Evolutionary conservation across 495 filamentous ascomycete genomes (phyloP), one percentile per base, ranked within the genome.

Genomic region (Penicillium arizonense): DNA sequence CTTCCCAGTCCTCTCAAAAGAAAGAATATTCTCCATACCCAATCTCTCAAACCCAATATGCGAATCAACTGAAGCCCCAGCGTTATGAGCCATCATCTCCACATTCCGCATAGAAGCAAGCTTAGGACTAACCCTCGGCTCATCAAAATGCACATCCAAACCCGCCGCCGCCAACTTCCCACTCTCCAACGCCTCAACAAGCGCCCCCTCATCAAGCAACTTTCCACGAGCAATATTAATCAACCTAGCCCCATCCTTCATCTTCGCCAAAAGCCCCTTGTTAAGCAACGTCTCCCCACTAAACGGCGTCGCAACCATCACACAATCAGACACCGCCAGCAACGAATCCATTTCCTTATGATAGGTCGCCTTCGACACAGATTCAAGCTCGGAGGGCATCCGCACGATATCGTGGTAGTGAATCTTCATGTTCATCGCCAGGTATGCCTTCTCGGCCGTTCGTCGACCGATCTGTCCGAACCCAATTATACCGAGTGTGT

Each of bases 221-320:
- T 74, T 80, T 5, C 87, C 86, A 24, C 87, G 75, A n/a, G 87
- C 87, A 39, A 89, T 83, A 55, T 90, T 90, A 30, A 90, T 82
- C 33, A 92, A 76, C 4, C 86, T 70, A 3, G 78, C 68, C 1
- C 86, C 87, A 2, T 47, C 61, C 59, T 81, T 82, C 55, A 87
- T 75, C 46, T 68, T 70, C 9, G 59, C 46, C 18, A 91, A 62
- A n/a, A 71, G 61, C 8, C 74, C 69, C 4, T 67, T 50, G 12
- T 75, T 76, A 30, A 91, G 71, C 33, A 91, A 50, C 11, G 77
- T 79, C 26, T 69, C 61, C 0, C 86, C 87, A 7, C 73, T 77
- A 33, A 84, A 83, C 3, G 87, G 86, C 2, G 84, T 85, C 33
- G 85, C 85, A 12, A 92, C 73, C 12, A 89, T 71, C 2, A 87